Base-by-base conservation (phyloP, 441 rosid genomes). In the Pelargonium myrrhifolium region DNA sequence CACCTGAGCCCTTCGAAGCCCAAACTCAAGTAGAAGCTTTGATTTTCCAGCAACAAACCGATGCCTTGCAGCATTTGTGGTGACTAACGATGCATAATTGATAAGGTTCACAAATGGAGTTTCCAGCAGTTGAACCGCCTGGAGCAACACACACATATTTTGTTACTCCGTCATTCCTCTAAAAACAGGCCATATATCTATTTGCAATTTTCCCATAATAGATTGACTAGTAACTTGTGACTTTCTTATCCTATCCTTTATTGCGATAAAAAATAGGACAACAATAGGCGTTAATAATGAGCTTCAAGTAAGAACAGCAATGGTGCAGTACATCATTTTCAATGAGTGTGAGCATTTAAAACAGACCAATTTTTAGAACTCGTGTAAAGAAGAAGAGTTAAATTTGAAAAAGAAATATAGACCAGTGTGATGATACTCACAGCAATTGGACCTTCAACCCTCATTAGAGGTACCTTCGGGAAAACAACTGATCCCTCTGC, bases 1-100 rank as follows among this genome's bases (percentile, higher is more conserved):
- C 78, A 93, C 99, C 97, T 92, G 98, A 77, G 98, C 98, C 66
- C 93, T 83, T 39, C 98, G 80, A 77, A 91, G 93, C 72, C 98
- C 98, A 81, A 93, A 93, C 72, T 93, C 98, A 0, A 90, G 87
- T 68, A 90, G 74, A 45, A 74, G 65, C 79, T 92, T 93, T 51
- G 90, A 82, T 74, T 87, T 89, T 59, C 97, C 93, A 65, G 97
- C 85, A 70, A 93, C 92, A 86, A 90, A 87, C 45, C 97, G 82
- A 77, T 93, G 98, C 66, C 97, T 84, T 4, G 98, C 98, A 40
- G 83, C 97, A 74, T 93, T 93, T 53, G 98, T 90, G 70, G 97
- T 76, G 55, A 93, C 99, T 64, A 91, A 74, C 43, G 99, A 93
- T 74, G 99, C 96, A 81, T 74, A 93, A 75, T 93, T 93, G 71